These are phyloP conservation scores for Ophiosphaerella korrae DNA, from an alignment of 2,329 filamentous ascomycete species.

Conservation along the genomic window DNA sequence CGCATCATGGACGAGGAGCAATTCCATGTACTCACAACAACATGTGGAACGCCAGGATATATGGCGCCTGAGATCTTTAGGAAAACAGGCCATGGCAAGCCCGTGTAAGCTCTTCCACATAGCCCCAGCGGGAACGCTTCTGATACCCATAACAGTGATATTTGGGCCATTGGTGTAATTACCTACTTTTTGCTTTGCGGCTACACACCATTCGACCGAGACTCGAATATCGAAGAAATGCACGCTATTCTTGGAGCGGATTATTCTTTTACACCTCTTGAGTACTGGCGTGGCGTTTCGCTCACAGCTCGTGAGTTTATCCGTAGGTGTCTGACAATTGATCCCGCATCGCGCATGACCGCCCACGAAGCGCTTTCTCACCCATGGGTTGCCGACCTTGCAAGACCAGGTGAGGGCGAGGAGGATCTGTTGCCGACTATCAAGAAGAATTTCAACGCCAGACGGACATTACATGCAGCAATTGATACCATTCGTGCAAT, in stretches of 20 bases:
- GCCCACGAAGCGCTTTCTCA: slow-evolving; percentile 76
- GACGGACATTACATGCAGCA: slow-evolving; percentile 68
- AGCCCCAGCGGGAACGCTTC: not conserved
- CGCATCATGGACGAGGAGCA: slow-evolving; percentile 99
- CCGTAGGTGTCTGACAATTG: slow-evolving; percentile 85
- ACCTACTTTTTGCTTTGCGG: slow-evolving; percentile 98
- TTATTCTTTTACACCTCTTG: slow-evolving; percentile 90
- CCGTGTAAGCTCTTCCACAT: slow-evolving; percentile 64
- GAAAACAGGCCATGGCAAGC: slow-evolving; percentile 96
- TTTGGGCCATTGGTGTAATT: slow-evolving; percentile 98
- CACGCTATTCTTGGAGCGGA: slow-evolving; percentile 96
- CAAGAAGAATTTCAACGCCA: slow-evolving; percentile 73
- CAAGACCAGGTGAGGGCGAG: slow-evolving; percentile 49
- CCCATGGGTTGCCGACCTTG: slow-evolving; percentile 66
- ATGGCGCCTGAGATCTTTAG: slow-evolving; percentile 99
- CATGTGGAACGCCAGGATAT: slow-evolving; percentile 95
- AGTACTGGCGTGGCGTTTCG: slow-evolving; percentile 97
- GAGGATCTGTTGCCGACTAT: slow-evolving; percentile 67
- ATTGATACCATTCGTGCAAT: slow-evolving; percentile 72
- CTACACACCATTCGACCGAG: slow-evolving; percentile 97
- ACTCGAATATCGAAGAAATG: slow-evolving; percentile 98
- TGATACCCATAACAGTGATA: slow-evolving; percentile 62
- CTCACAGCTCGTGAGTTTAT: slow-evolving; percentile 87
- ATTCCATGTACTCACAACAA: slow-evolving; percentile 96
- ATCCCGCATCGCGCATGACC: slow-evolving; percentile 85